Percentiles rank a stretch among this genome's conserved stretches.
Conservation (phyloP, 306 rosid species). For the Fragaria vesca region DNA sequence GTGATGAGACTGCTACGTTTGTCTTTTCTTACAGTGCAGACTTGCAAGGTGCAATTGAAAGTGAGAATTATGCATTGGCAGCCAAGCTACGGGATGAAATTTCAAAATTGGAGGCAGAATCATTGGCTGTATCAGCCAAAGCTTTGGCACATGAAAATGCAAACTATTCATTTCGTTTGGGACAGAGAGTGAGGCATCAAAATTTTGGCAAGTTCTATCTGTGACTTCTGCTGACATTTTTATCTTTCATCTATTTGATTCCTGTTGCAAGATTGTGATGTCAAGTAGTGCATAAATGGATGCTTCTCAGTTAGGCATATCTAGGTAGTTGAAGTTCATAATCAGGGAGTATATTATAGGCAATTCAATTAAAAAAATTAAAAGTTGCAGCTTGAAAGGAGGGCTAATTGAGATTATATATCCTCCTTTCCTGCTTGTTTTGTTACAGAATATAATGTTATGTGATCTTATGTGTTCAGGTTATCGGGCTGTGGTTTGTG, state of each 20-base stretch:
- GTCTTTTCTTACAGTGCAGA: slow-evolving; percentile 61
- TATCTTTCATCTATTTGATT: slow-evolving; percentile 20
- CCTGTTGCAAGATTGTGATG: slow-evolving; percentile 6
- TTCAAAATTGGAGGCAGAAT: slow-evolving; percentile 74
- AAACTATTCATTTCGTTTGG: slow-evolving; percentile 76
- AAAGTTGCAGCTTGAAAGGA: slow-evolving; percentile 13
- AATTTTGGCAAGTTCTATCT: slow-evolving; percentile 46
- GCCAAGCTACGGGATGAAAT: slow-evolving; percentile 73
- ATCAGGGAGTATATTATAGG: slow-evolving; percentile 22
- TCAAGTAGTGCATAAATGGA: slow-evolving; percentile 1
- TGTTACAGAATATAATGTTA: slow-evolving; percentile 14
- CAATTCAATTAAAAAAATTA: background rate
- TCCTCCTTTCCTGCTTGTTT: slow-evolving; percentile 16
- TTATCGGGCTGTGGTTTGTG: slow-evolving; percentile 79
- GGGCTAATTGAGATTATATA: background rate
- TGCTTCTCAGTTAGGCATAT: background rate
- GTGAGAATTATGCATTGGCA: slow-evolving; percentile 75
- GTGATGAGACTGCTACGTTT: slow-evolving; percentile 10
- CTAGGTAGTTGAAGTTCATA: slow-evolving; percentile 8
- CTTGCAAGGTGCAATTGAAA: slow-evolving; percentile 69
- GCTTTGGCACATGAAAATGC: slow-evolving; percentile 80
- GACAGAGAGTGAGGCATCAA: slow-evolving; percentile 86
- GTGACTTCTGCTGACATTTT: slow-evolving; percentile 11
- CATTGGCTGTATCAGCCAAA: slow-evolving; percentile 80
- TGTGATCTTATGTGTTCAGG: slow-evolving; percentile 43